These are phyloP conservation scores for Nicotiana paniculata DNA, from an alignment of 257 asterid genomes.

Conservation along the genomic window DNA sequence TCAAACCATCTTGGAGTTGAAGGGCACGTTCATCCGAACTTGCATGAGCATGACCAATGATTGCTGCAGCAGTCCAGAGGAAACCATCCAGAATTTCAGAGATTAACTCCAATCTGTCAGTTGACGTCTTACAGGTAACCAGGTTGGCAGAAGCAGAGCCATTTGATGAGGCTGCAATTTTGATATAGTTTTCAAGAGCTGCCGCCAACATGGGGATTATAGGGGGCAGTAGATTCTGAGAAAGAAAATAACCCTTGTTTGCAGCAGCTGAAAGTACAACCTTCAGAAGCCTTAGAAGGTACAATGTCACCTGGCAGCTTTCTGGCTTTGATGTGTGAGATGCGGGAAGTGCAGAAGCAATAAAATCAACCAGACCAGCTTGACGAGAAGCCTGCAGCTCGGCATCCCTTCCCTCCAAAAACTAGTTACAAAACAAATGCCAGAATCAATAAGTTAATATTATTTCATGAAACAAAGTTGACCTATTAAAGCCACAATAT, in stretches of 20 bases:
- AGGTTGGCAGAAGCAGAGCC: constrained; percentile 47
- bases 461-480: constrained; percentile 4
- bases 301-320: constrained; percentile 82
- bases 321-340: constrained; percentile 94
- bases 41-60: constrained; percentile 60
- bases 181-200: constrained; percentile 85
- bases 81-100: constrained; percentile 83
- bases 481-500: neutral
- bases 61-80: constrained; percentile 69
- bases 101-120: constrained; percentile 52
- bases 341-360: constrained; percentile 98
- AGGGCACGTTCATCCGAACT: constrained; percentile 55
- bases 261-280: constrained; percentile 50
- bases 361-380: constrained; percentile 94
- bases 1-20: constrained; percentile 84
- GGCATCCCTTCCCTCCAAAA: constrained; percentile 88
- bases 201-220: constrained; percentile 93
- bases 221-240: constrained; percentile 93
- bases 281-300: constrained; percentile 79
- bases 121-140: constrained; percentile 49
- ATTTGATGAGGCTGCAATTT: constrained; percentile 82
- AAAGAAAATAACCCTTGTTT: constrained; percentile 86
- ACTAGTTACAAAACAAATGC: constrained; percentile 34
- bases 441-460: constrained; percentile 22
- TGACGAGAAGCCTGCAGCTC: constrained; percentile 96